phyloP scores from a whole-genome alignment of 2,329 filamentous ascomycete species.

The Chaetomiaceae sp. region DNA sequence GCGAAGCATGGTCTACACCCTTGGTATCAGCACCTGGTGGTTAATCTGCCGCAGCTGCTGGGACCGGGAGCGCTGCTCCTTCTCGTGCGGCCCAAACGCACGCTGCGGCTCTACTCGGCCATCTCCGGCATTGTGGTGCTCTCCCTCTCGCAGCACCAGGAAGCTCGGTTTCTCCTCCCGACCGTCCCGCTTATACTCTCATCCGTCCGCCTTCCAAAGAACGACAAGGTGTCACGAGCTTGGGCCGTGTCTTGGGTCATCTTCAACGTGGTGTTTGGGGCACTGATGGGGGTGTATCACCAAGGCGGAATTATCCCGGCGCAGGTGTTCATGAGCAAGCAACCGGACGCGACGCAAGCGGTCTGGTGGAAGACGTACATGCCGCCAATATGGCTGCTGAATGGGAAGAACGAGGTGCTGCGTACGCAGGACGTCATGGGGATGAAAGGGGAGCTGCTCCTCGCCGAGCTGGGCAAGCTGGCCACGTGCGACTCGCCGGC shows the following conservation, averaged over 20 bases:
- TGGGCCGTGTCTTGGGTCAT: constrained; percentile 60
- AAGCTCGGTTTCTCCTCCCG: constrained; percentile 71
- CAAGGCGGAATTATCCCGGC: constrained; percentile 72
- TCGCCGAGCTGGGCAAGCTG: constrained; percentile 51
- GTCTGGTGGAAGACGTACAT: constrained; percentile 86
- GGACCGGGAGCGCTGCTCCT: constrained; percentile 62
- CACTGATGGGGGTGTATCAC: constrained; percentile 75
- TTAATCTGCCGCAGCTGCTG: constrained; percentile 65
- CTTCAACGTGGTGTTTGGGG: constrained; percentile 62
- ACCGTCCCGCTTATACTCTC: constrained; percentile 71
- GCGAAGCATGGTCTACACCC: constrained; percentile 71
- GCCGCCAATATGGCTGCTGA: constrained; percentile 72
- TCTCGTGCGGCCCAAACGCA: constrained; percentile 50
- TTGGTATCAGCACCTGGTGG: constrained; percentile 68
- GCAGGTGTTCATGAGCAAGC: constrained; percentile 67
- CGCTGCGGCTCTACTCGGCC: constrained; percentile 63
- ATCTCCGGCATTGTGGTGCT: constrained; percentile 64
- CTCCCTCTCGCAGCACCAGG: constrained; percentile 72
- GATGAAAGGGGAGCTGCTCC: constrained; percentile 53
- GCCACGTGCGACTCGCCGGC: constrained; percentile 59
- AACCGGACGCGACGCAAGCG: constrained; percentile 61
- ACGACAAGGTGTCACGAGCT: constrained; percentile 39
- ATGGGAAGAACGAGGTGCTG: constrained; percentile 68
- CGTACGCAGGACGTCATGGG: constrained; percentile 69
- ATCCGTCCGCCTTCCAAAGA: constrained; percentile 60